Conservation (phyloP, 1,284 basidiomycete genomes). For the Tremellales sp. region DNA sequence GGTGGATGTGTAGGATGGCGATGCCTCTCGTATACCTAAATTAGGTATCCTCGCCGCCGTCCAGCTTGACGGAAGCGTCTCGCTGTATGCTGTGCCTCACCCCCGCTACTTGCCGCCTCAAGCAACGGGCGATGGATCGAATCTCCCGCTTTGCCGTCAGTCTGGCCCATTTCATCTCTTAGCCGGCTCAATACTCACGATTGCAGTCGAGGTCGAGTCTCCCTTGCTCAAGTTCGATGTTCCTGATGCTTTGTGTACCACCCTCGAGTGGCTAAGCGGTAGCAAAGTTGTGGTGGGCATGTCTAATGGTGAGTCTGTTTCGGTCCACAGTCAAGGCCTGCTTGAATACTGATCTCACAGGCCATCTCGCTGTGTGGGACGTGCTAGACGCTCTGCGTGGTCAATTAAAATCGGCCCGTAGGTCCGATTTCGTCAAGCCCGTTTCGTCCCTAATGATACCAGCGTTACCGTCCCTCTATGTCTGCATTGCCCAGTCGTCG, state of each 20-base stretch:
- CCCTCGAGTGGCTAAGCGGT: conserved; percentile 81
- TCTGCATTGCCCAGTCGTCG: conserved; percentile 16
- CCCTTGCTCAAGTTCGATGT: conserved; percentile 67
- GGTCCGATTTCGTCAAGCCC: conserved; percentile 1
- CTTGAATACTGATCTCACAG: conserved; percentile 47
- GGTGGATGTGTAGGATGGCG: neutral
- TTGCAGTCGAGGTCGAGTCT: conserved; percentile 50
- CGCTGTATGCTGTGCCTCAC: conserved; percentile 69
- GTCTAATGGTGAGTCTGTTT: conserved; percentile 61
- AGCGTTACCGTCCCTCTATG: conserved; percentile 28
- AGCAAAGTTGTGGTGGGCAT: conserved; percentile 71
- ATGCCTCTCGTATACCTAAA: conserved; percentile 55
- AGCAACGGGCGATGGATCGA: conserved; percentile 4
- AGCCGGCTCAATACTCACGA: neutral
- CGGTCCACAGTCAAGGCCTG: neutral
- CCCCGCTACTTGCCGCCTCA: conserved; percentile 54
- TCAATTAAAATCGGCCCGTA: conserved; percentile 13
- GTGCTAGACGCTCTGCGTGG: conserved; percentile 52
- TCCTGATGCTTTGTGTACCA: conserved; percentile 66
- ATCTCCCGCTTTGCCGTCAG: too few species aligned
- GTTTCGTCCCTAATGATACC: neutral
- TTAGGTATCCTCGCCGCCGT: conserved; percentile 75
- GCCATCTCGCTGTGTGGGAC: conserved; percentile 70
- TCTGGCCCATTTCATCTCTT: too few species aligned
- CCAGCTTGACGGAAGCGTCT: conserved; percentile 76